phyloP scores from a whole-genome alignment of 2,329 filamentous ascomycete species.

The Botrytis byssoidea region DNA sequence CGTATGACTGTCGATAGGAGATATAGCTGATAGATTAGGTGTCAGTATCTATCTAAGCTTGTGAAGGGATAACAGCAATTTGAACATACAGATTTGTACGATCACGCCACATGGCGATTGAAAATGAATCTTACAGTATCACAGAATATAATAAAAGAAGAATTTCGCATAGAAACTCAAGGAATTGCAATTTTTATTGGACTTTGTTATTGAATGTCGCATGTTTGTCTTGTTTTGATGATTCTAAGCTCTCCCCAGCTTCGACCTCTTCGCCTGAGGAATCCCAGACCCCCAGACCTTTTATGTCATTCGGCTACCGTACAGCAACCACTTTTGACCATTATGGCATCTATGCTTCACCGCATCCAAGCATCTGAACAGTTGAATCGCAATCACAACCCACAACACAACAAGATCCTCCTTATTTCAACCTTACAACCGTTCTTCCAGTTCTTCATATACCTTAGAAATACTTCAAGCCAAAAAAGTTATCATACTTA shows the following conservation, averaged over 20 bases:
- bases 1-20: slow-evolving; percentile 97
- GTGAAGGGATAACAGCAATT: neutral
- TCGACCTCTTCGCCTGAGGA: slow-evolving; percentile 16
- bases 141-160: slow-evolving; percentile 2
- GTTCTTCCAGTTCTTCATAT: neutral
- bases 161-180: slow-evolving; percentile 16
- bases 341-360: slow-evolving; percentile 8
- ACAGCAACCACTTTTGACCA: neutral
- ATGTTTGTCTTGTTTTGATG: slow-evolving; percentile 18
- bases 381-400: slow-evolving; percentile 14
- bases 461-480: neutral
- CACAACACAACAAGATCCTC: slow-evolving; percentile 10
- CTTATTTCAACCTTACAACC: neutral
- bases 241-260: slow-evolving; percentile 16
- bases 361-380: slow-evolving; percentile 11
- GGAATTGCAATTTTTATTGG: neutral
- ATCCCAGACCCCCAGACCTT: neutral
- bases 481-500: neutral
- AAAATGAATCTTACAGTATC: slow-evolving; percentile 21
- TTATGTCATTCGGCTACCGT: slow-evolving; percentile 9
- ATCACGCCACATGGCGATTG: slow-evolving; percentile 91
- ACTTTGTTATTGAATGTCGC: slow-evolving; percentile 18
- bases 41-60: slow-evolving; percentile 32
- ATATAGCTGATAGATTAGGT: slow-evolving; percentile 67
- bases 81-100: slow-evolving; percentile 87